phyloP scores from a whole-genome alignment of 2,329 filamentous ascomycete genomes.

The Paraconiothyrium sp. region DNA sequence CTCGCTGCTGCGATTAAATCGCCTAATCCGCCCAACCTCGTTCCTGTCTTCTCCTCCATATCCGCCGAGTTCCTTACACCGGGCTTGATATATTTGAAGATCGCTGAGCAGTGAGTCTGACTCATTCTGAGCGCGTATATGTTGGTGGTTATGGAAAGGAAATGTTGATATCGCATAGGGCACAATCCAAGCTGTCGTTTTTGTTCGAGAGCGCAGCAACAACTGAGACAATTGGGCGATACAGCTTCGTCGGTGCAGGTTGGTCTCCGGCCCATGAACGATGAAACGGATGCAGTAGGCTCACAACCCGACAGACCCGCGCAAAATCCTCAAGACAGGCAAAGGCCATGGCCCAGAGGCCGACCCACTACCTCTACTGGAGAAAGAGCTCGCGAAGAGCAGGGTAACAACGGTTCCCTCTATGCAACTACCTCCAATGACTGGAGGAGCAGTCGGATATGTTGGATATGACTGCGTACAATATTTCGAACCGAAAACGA shows the following conservation, averaged over 20 bases:
- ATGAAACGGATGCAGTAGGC: slow-evolving; percentile 13
- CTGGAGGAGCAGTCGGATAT: slow-evolving; percentile 93
- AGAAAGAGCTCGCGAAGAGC: slow-evolving; percentile 80
- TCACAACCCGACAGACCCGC: slow-evolving; percentile 59
- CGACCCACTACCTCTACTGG: slow-evolving; percentile 85
- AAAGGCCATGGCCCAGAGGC: slow-evolving; percentile 83
- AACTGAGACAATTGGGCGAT: slow-evolving; percentile 90
- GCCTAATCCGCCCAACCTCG: slow-evolving; percentile 74
- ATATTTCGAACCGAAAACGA: slow-evolving; percentile 98
- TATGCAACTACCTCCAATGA: slow-evolving; percentile 83
- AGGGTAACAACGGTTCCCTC: slow-evolving; percentile 85
- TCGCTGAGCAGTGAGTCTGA: slow-evolving; percentile 74
- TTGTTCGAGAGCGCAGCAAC: slow-evolving; percentile 94
- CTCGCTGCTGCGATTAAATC: slow-evolving; percentile 61
- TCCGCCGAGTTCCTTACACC: slow-evolving; percentile 93
- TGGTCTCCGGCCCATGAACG: slow-evolving; percentile 42
- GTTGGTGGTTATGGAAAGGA: background rate
- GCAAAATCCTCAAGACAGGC: slow-evolving; percentile 86
- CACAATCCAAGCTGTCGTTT: slow-evolving; percentile 82
- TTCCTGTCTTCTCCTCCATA: slow-evolving; percentile 85
- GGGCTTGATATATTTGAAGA: slow-evolving; percentile 92
- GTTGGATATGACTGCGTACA: slow-evolving; percentile 97
- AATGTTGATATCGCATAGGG: slow-evolving; percentile 42
- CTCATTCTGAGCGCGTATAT: slow-evolving; percentile 27
- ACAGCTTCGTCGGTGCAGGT: slow-evolving; percentile 92